Base-by-base conservation (phyloP, 2,329 filamentous ascomycete genomes). In the Fragosphaeria purpurea region DNA sequence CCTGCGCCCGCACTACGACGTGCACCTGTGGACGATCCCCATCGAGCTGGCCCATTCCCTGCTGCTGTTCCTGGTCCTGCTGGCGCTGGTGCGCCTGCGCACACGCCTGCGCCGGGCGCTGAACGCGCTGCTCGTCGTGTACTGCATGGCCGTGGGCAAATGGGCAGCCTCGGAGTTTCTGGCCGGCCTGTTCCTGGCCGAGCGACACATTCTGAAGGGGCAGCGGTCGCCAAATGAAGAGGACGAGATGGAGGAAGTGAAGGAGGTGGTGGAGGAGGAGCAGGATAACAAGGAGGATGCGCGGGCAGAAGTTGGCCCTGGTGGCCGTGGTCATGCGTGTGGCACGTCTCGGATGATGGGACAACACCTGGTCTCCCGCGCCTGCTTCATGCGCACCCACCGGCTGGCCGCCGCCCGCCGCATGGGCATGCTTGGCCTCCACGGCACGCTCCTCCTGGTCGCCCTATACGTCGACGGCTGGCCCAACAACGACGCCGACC, bases 11-110 rank as follows among this genome's bases (percentile, higher is more conserved):
- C 59, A 56, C 6, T 74, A 72, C 53, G 68, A 72, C 52, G 59
- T 68, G 7, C 70, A 73, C 48, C 61, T 74, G 12, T 75, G 71
- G 72, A 74, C 72, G 2, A 72, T 75, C 13, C 69, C 72, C 1
- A 65, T 73, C 50, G 71, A 75, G 50, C 69, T 72, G 48, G 67
- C 63, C 32, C 66, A 71, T 57, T 74, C 71, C 7, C 65, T 73
- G 64, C 56, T 71, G 30, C 56, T 72, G 6, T 72, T 73, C 51
- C 55, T 66, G 40, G 53, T 68, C n/a, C 56, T 68, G 22, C 52
- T 72, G n/a, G 60, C 65, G 35, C 55, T 71, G 3, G 64, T 66
- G 12, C 59, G 65, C 22, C 54, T 70, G 35, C 61, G 62, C 43
- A 54, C 62, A 7, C 54, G 56, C 9, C 50, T 69, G 11, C 64